These are phyloP conservation scores for Fusarium nanum DNA, from an alignment of 2,329 filamentous ascomycete species.

Conservation along the genomic window DNA sequence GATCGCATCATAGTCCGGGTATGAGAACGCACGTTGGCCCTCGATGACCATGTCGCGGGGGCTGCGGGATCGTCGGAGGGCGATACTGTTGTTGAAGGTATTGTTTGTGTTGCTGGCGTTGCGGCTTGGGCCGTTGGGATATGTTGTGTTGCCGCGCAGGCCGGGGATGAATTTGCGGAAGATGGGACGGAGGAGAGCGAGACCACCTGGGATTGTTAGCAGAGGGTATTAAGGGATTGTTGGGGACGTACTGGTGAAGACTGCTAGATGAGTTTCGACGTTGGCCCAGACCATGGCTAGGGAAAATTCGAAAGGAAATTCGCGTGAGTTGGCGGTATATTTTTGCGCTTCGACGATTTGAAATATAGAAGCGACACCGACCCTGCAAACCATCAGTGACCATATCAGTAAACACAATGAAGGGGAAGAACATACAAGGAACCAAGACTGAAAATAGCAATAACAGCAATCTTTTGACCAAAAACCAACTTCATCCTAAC, in stretches of 20 bases:
- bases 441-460: constrained; percentile 28
- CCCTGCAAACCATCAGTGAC: constrained; percentile 4
- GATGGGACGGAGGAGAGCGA: constrained; percentile 31
- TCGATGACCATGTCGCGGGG: constrained; percentile 10
- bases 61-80: constrained; percentile 1
- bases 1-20: constrained; percentile 30
- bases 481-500: constrained; percentile 19
- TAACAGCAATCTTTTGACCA: constrained; percentile 32
- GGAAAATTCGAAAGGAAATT: constrained; percentile 31
- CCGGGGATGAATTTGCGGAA: constrained; percentile 37
- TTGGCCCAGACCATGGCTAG: constrained; percentile 35
- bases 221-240: accelerated
- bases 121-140: constrained; percentile 25
- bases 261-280: constrained; percentile 28
- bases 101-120: constrained; percentile 10
- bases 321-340: constrained; percentile 23
- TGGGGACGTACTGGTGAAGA: constrained; percentile 24
- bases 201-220: constrained; percentile 15
- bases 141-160: constrained; percentile 21
- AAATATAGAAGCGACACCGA: constrained; percentile 32
- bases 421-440: constrained; percentile 6
- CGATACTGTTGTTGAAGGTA: constrained; percentile 7
- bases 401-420: accelerated
- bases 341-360: constrained; percentile 24
- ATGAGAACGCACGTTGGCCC: constrained; percentile 19